These are phyloP conservation scores for Colletotrichum magnum DNA, from an alignment of 2,329 filamentous ascomycete species.

Conservation along the genomic window DNA sequence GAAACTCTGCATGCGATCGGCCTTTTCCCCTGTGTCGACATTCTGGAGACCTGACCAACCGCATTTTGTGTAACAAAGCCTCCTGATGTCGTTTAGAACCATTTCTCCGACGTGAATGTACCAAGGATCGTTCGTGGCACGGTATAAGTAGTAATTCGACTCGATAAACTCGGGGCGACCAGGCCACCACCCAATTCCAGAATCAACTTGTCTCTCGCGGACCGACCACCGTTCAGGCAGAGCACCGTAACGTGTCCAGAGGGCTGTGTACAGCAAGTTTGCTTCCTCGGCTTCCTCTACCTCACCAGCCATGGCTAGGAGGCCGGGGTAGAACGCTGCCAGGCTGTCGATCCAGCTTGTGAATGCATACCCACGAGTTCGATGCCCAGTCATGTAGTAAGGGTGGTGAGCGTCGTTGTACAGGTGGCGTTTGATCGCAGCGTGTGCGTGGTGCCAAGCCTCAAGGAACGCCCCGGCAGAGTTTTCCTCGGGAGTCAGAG, in stretches of 20 bases:
- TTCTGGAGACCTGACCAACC: constrained; percentile 94
- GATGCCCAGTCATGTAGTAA: constrained; percentile 92
- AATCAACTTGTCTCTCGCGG: constrained; percentile 85
- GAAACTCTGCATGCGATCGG: constrained; percentile 98
- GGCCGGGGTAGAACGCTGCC: constrained; percentile 93
- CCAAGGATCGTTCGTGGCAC: constrained; percentile 94
- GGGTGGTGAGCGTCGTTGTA: constrained; percentile 89
- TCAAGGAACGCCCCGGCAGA: constrained; percentile 84
- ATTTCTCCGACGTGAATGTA: constrained; percentile 97
- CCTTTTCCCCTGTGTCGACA: constrained; percentile 85
- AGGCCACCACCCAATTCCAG: constrained; percentile 93
- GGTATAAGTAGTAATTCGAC: constrained; percentile 96
- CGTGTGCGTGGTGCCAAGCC: constrained; percentile 88
- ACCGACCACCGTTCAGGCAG: constrained; percentile 96
- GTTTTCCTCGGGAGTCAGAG: constrained; percentile 75
- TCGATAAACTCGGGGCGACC: constrained; percentile 97
- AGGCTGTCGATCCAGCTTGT: constrained; percentile 97
- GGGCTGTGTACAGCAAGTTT: constrained; percentile 89
- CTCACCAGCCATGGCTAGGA: constrained; percentile 88
- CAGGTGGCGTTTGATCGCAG: constrained; percentile 91
- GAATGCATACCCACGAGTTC: constrained; percentile 87
- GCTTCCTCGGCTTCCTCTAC: constrained; percentile 92
- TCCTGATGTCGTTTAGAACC: constrained; percentile 88
- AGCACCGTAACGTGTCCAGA: constrained; percentile 96
- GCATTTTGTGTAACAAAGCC: constrained; percentile 90